A percentile compares a stretch with the other conserved stretches of the same genome.
These are phyloP conservation scores for Sextonia rubra DNA, from an alignment of 164 flowering plant species.

Conservation along the genomic window DNA sequence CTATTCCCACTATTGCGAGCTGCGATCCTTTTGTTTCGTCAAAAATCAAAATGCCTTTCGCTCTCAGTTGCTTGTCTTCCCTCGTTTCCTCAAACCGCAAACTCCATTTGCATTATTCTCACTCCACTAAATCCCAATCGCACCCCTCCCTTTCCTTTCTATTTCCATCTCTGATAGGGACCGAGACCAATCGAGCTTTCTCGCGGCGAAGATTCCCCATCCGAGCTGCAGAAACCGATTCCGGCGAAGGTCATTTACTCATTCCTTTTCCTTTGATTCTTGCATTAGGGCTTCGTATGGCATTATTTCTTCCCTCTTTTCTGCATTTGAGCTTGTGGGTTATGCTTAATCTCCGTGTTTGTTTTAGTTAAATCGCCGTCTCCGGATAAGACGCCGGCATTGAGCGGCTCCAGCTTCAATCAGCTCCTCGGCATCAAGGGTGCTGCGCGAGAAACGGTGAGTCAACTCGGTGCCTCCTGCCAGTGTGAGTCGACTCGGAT, in stretches of 20 bases:
- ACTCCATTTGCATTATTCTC: not conserved
- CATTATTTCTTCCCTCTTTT: not conserved
- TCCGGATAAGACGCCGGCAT: conserved; percentile 68
- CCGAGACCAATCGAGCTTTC: not conserved
- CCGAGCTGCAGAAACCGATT: conserved; percentile 68
- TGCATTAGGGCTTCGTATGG: not conserved
- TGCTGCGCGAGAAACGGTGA: conserved; percentile 81
- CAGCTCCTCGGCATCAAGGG: conserved; percentile 97
- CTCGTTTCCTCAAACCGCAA: not conserved
- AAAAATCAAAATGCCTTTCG: not conserved
- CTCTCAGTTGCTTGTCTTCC: not conserved
- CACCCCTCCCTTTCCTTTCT: not conserved
- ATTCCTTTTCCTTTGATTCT: not conserved
- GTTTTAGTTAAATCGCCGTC: conserved; percentile 32
- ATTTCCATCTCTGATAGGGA: not conserved
- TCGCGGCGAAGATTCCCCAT: conserved; percentile 42
- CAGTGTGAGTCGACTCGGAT: not conserved
- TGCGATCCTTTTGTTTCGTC: not conserved
- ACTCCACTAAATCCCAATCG: not conserved
- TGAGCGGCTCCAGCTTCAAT: conserved; percentile 67
- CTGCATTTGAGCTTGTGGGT: too few relatives aligned
- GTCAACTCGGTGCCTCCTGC: conserved; percentile 5
- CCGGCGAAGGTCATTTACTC: conserved; percentile 46
- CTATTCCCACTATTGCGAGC: too few relatives aligned
- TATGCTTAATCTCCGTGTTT: not conserved